A percentile compares a stretch with the other conserved stretches of the same genome.
These are phyloP conservation scores for Parasarocladium wereldwijsianum DNA, from an alignment of 2,329 filamentous ascomycete species.

Conservation along the genomic window DNA sequence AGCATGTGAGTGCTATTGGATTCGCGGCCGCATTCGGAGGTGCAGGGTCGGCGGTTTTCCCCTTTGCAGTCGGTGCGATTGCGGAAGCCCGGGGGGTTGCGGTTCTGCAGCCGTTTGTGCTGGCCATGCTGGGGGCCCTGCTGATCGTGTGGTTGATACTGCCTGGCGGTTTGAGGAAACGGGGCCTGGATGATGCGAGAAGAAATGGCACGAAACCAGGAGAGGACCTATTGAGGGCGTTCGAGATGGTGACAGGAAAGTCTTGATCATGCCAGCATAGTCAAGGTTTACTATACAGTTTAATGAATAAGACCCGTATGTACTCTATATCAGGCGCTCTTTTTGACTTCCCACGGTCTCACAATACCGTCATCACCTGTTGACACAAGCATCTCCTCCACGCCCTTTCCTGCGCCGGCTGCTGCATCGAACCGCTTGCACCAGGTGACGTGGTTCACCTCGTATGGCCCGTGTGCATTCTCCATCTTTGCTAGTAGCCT, in stretches of 20 bases:
- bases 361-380: conserved; percentile 88
- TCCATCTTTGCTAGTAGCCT: conserved; percentile 51
- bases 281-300: too few species aligned
- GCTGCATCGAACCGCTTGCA: conserved; percentile 60
- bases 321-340: not conserved
- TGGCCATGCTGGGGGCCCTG: conserved; percentile 31
- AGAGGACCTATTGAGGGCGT: not conserved
- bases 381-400: conserved; percentile 75
- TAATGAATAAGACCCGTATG: too few species aligned
- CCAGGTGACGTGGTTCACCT: conserved; percentile 89
- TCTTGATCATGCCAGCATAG: too few species aligned
- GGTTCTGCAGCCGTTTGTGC: conserved; percentile 40
- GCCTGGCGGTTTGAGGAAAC: conserved; percentile 12
- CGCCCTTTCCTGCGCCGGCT: conserved; percentile 31
- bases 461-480: conserved; percentile 78
- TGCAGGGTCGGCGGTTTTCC: conserved; percentile 51
- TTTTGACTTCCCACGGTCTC: conserved; percentile 58
- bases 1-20: conserved; percentile 66
- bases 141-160: conserved; percentile 30
- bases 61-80: conserved; percentile 52
- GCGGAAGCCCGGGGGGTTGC: conserved; percentile 41
- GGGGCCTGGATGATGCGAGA: conserved; percentile 7
- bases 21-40: conserved; percentile 67
- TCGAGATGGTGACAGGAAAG: not conserved
- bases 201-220: conserved; percentile 3